Evolutionary conservation across 495 filamentous ascomycete species (phyloP), one percentile per base, ranked within the genome.

Genomic region (Trichoderma orchidacearum): DNA sequence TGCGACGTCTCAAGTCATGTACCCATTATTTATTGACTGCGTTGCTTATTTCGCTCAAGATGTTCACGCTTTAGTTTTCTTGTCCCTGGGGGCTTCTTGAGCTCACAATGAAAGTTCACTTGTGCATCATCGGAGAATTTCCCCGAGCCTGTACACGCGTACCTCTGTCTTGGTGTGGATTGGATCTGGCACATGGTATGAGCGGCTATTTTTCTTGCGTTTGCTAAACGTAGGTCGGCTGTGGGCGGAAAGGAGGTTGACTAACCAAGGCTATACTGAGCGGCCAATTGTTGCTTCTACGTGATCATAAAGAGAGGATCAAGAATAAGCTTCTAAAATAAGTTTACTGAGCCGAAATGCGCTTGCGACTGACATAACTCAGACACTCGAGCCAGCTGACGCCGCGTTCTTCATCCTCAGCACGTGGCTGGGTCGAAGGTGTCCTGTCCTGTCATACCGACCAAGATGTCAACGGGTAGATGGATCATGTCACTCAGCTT

Each of bases 101-200:
- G 27, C 5, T 12, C 21, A 12, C 18, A 11, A 48, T 18, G 21
- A 25, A 23, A 48, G 12, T 48, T 11, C 23, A 48, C 21, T 27
- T 48, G 41, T 48, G 41, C 41, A 25, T 23, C 41, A 48, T 48
- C 41, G 41, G 41, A 48, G 41, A 48, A 48, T 48, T 48, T 48
- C 41, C 41, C 41, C 41, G 21, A 48, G 21, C 15, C 41, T 27
- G 41, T 48, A 48, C 41, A 13, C 41, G 27, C 21, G 27, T 48
- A 8, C 41, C 27, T 13, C 41, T 25, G 11, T 11, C 21, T 48
- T 25, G 2, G 21, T 27, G 3, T 27, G 15, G 13, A 11, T 13
- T 48, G 41, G 21, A 36, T 48, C 21, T n/a, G n/a, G n/a, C n/a
- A 12, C 21, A 48, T 48, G 18, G 41, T 8, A 48, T 11, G 34